Percentiles rank a stretch among this genome's conserved stretches.
phyloP scores from a whole-genome alignment of 108 stramenopile genomes.

The Licmophora abbreviata region DNA sequence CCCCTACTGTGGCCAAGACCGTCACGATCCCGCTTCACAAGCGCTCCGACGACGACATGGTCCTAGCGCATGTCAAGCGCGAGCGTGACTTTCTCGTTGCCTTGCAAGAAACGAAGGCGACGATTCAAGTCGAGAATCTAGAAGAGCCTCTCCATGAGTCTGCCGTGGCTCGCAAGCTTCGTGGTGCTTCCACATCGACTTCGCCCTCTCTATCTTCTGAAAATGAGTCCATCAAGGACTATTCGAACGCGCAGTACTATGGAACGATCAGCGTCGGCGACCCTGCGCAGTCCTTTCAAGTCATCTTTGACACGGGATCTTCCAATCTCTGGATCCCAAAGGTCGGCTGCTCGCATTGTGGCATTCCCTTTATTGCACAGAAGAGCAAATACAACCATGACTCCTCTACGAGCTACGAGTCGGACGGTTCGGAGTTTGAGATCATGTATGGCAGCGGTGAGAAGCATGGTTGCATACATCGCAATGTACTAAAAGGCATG shows the following conservation, averaged over 20 bases:
- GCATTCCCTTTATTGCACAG: constrained; percentile 40
- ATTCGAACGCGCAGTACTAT: constrained; percentile 83
- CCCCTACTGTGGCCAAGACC: no score
- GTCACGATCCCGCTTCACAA: constrained; percentile 25
- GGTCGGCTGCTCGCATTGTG: constrained; percentile 62
- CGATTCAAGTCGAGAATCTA: background rate
- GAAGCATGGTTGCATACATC: no score
- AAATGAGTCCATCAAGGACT: constrained; percentile 74
- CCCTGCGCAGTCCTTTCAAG: constrained; percentile 82
- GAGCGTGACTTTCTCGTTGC: constrained; percentile 49
- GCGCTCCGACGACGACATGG: constrained; percentile 58
- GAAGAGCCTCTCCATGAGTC: constrained; percentile 9
- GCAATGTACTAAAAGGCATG: no score
- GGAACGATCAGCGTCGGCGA: constrained; percentile 66
- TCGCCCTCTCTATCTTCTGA: constrained; percentile 17
- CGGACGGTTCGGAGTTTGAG: constrained; percentile 67
- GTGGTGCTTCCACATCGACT: background rate
- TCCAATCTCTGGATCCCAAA: constrained; percentile 97
- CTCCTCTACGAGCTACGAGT: constrained; percentile 35
- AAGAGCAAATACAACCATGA: constrained; percentile 62
- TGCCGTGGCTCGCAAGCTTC: constrained; percentile 14
- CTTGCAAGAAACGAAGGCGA: background rate
- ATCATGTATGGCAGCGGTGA: constrained; percentile 93
- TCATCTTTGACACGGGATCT: constrained; percentile 97
- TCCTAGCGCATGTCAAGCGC: constrained; percentile 49